Conservation (phyloP, 2,329 filamentous ascomycete genomes). For the Mycogone perniciosa region DNA sequence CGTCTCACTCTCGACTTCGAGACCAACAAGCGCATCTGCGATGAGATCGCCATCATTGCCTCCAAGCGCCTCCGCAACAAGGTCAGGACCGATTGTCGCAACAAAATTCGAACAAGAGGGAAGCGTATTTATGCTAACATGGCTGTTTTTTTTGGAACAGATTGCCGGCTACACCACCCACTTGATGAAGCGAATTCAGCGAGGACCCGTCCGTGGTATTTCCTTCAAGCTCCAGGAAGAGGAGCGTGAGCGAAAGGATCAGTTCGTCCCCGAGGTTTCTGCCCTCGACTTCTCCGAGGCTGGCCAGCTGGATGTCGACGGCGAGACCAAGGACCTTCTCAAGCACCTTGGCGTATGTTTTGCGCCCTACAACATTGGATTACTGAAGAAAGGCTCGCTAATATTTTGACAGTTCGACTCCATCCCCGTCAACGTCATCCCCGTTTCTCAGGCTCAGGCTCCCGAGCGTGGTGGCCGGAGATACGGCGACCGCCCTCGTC, state of each 20-base stretch:
- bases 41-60: slow-evolving; percentile 99
- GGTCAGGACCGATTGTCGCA: slow-evolving; percentile 45
- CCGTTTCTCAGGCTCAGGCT: slow-evolving; percentile 81
- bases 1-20: slow-evolving; percentile 99
- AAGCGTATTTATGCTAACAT: neutral
- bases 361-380: neutral
- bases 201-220: slow-evolving; percentile 97
- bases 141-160: slow-evolving; percentile 36
- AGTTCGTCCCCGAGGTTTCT: slow-evolving; percentile 98
- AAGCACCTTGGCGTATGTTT: slow-evolving; percentile 95
- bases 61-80: slow-evolving; percentile 99
- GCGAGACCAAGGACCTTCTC: slow-evolving; percentile 97
- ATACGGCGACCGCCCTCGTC: slow-evolving; percentile 58
- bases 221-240: slow-evolving; percentile 99
- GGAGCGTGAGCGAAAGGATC: slow-evolving; percentile 99
- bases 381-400: neutral
- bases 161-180: slow-evolving; percentile 98
- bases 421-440: slow-evolving; percentile 92
- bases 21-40: slow-evolving; percentile 99
- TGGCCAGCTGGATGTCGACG: slow-evolving; percentile 89
- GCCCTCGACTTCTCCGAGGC: slow-evolving; percentile 96
- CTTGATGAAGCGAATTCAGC: slow-evolving; percentile 99
- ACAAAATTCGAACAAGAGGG: neutral
- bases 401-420: slow-evolving; percentile 70
- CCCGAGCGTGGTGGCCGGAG: slow-evolving; percentile 72